These are phyloP conservation scores for Schizosaccharomyces octosporus DNA, from an alignment of 805 yeast genomes.

Conservation along the genomic window DNA sequence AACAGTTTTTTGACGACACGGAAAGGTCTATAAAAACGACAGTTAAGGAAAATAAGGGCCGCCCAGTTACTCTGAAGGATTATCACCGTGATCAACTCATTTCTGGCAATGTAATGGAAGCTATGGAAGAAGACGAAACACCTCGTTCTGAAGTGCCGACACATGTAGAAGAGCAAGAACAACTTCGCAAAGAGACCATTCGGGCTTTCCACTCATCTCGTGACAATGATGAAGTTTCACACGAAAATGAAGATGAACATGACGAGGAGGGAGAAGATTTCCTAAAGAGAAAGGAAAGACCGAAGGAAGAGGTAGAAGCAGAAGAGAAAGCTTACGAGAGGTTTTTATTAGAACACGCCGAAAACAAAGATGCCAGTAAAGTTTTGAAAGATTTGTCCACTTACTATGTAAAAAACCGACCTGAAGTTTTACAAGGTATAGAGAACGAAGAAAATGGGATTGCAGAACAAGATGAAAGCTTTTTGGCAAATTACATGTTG, in stretches of 20 bases:
- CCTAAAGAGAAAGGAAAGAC: constrained; percentile 33
- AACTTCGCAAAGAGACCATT: constrained; percentile 48
- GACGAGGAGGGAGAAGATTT: constrained; percentile 21
- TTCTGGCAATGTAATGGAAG: constrained; percentile 20
- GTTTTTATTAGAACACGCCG: not conserved
- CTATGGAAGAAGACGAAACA: constrained; percentile 28
- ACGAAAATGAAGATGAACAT: constrained; percentile 21
- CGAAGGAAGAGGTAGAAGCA: constrained; percentile 11
- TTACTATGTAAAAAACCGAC: not conserved
- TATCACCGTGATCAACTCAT: constrained; percentile 68
- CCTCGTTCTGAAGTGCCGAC: constrained; percentile 35
- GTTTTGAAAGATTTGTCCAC: not conserved
- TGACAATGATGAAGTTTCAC: constrained; percentile 4
- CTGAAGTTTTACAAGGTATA: not conserved
- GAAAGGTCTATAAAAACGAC: constrained; percentile 10
- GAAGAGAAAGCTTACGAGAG: constrained; percentile 1
- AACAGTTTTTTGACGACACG: constrained; percentile 28
- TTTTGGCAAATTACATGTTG: constrained; percentile 46
- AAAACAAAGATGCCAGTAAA: not conserved
- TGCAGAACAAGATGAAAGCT: constrained; percentile 29
- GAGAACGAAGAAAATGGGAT: not conserved
- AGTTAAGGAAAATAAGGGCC: constrained; percentile 15
- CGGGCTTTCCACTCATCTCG: constrained; percentile 37
- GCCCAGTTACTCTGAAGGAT: constrained; percentile 75
- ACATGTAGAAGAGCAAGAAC: constrained; percentile 47